Base-by-base conservation (phyloP, 2,329 filamentous ascomycete genomes). In the Colletotrichum neosansevieriae region DNA sequence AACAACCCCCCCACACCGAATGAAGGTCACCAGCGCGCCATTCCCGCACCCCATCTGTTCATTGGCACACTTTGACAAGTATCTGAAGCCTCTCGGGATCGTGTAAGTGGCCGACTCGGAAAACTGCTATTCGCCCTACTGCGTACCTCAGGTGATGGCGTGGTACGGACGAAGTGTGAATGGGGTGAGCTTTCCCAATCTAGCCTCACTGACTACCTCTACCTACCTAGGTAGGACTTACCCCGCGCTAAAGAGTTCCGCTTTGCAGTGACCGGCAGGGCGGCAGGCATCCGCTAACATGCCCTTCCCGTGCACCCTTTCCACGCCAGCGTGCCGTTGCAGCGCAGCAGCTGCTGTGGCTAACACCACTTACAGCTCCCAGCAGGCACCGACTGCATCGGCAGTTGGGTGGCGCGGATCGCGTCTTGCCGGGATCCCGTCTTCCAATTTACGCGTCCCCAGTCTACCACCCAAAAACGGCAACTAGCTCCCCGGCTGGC, bases 151-250 rank as follows among this genome's bases (percentile, higher is more conserved):
- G 65, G 53, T 42, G 61, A 65, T 68, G 47, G 54, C 65, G 49
- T 49, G 65, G 61, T 40, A 56, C 21, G 38, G 21, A 17, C 54
- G 61, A 68, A 68, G 60, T 65, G 61, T 56, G 61, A 65, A 65
- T 68, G 65, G 54, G 61, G 66, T 65, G 66, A 68, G 61, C 34
- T 54, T 58, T 68, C 65, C 47, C 40, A 56, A 56, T 67, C 34
- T 19, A 61, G 40, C n/a, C 17, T 40, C 66, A 40, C 54, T 56
- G 29, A 29, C 29, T 9, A 29, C n/a, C n/a, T n/a, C n/a, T n/a
- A n/a, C n/a, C n/a, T n/a, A n/a, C n/a, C n/a, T n/a, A 65, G 24
- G 61, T 57, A 54, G 65, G 65, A 49, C 40, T 12, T 65, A 50
- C 66, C 66, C 66, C 61, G 66, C 61, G 66, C 66, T 69, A 66